These are phyloP conservation scores for Plantago coronopus DNA, from an alignment of 305 asterid genomes.

Conservation along the genomic window DNA sequence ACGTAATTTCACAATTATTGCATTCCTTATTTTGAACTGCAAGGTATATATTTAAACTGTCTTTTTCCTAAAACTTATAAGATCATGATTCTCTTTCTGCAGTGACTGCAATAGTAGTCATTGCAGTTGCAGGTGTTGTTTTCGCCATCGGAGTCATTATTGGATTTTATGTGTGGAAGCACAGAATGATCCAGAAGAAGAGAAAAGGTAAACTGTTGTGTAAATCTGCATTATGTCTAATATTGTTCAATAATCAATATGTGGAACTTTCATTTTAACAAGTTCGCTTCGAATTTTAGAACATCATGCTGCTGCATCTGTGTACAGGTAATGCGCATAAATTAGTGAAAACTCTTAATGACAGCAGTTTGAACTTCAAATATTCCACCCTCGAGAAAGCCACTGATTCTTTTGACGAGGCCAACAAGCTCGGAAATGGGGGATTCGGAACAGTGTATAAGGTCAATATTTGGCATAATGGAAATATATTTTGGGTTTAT, in stretches of 20 bases:
- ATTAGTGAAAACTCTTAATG: constrained; percentile 44
- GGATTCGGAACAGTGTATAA: constrained; percentile 69
- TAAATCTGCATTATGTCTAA: background rate
- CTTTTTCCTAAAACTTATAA: background rate
- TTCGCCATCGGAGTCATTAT: background rate
- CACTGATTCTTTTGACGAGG: constrained; percentile 51
- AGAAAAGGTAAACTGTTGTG: background rate
- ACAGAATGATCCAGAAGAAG: background rate
- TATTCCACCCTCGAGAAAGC: constrained; percentile 67
- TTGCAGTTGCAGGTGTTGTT: constrained; percentile 4
- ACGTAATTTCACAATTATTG: background rate
- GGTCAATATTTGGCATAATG: constrained; percentile 20
- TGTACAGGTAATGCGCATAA: constrained; percentile 45
- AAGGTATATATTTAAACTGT: background rate
- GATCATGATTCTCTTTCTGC: constrained; percentile 1
- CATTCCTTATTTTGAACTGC: background rate
- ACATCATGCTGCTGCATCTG: background rate
- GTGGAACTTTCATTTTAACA: background rate
- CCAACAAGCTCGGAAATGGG: constrained; percentile 71
- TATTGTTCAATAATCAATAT: background rate
- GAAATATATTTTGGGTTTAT: background rate
- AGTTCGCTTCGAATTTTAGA: background rate
- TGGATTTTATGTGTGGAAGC: constrained; percentile 6
- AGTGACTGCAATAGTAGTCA: background rate
- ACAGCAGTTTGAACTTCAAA: constrained; percentile 65